Evolutionary conservation across 768 basidiomycete genomes (phyloP), one percentile per base, ranked within the genome.

Genomic region (Dioszegia crocea): DNA sequence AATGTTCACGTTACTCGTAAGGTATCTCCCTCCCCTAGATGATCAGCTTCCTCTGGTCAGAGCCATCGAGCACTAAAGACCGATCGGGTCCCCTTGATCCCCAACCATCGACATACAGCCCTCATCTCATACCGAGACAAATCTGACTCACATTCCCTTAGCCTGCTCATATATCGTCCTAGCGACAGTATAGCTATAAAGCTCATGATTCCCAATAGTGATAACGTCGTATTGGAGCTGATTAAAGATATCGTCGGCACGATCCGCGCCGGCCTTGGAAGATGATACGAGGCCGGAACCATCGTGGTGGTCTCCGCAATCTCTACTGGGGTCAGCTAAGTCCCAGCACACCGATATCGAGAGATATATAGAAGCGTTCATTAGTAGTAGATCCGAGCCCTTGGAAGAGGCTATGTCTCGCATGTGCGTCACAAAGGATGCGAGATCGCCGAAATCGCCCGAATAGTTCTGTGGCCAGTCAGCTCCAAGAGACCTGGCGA

Each of bases 1-100:
- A 71, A 94, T 88, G 77, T 93, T 88, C 56, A 84, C 88, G 67
- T 94, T 94, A 1, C 86, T 88, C 0, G 89, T 85, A 46, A 96
- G 78, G 74, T 91, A 92, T 44, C 85, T 81, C 5, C 87, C 89
- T 8, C 83, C 80, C 75, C 85, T 71, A 31, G 19, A 17, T 2
- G 12, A 31, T 63, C 52, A 51, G 43, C 31, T 19, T 56, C 38
- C 14, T 44, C 27, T 49, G 33, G n/a, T 26, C 11, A 23, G 29
- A 27, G 19, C 1, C 5, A 57, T 27, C 43, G 19, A 51, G 26
- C 39, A 59, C 26, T n/a, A n/a, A n/a, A n/a, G n/a, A n/a, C n/a
- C n/a, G n/a, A n/a, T n/a, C n/a, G n/a, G n/a, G n/a, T n/a, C n/a
- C n/a, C n/a, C n/a, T n/a, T n/a, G n/a, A n/a, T n/a, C n/a, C n/a